These are phyloP conservation scores for Aspergillus luchuensis DNA, from an alignment of 2,329 filamentous ascomycete species.

Conservation along the genomic window DNA sequence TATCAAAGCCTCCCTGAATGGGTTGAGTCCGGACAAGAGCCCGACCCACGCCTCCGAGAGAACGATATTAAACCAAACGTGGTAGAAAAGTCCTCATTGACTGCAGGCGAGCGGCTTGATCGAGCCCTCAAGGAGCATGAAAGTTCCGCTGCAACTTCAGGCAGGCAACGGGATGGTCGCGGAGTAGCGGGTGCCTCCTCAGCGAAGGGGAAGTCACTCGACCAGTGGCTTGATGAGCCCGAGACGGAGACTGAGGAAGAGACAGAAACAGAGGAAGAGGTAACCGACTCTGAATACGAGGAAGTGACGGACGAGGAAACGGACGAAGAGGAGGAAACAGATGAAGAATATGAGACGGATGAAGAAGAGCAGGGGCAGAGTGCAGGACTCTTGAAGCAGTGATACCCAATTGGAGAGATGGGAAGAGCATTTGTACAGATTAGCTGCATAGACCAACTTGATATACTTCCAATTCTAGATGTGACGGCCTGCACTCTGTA, in stretches of 20 bases:
- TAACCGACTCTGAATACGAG: slow-evolving; percentile 55
- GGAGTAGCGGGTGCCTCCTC: slow-evolving; percentile 24
- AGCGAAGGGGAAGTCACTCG: slow-evolving; percentile 73
- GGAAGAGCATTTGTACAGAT: neutral
- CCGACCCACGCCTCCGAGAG: slow-evolving; percentile 72
- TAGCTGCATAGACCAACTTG: neutral
- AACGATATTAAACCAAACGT: slow-evolving; percentile 49
- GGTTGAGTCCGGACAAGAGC: slow-evolving; percentile 79
- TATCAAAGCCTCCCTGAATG: slow-evolving; percentile 81
- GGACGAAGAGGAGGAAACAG: slow-evolving; percentile 48
- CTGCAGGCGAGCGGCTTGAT: slow-evolving; percentile 48
- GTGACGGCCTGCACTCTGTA: neutral
- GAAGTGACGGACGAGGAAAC: slow-evolving; percentile 53
- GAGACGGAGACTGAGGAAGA: slow-evolving; percentile 57
- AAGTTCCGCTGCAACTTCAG: slow-evolving; percentile 26
- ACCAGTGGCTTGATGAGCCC: slow-evolving; percentile 81
- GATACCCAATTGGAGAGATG: neutral
- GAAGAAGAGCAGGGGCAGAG: slow-evolving; percentile 50
- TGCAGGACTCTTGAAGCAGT: slow-evolving; percentile 1
- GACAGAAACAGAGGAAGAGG: slow-evolving; percentile 54
- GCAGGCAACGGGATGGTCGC: slow-evolving; percentile 21
- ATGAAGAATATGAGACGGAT: slow-evolving; percentile 37
- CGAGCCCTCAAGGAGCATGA: slow-evolving; percentile 47
- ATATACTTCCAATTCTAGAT: neutral
- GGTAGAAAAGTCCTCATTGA: slow-evolving; percentile 33